Base-by-base conservation (phyloP, 805 yeast genomes). In the Monosporozyma aerobia region DNA sequence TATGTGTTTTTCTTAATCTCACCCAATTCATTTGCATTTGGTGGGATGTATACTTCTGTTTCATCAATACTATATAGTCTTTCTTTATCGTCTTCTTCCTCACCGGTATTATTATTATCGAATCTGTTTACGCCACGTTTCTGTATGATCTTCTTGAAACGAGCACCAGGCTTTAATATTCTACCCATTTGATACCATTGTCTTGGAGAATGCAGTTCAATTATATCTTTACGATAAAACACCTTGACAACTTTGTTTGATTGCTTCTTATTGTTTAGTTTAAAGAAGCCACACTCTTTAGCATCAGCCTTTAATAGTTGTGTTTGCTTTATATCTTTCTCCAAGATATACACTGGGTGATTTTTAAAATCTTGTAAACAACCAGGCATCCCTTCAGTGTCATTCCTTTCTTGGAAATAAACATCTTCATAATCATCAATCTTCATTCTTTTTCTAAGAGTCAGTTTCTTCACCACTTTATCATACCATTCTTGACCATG, bases 151-250 rank as follows among this genome's bases (percentile, higher is more conserved):
- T 83, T 80, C 58, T 82, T 62, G 0, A 94, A 85, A 56, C 81
- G 80, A 39, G 74, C 82, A 0, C 95, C 96, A 0, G 81, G 65
- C 60, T 82, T 87, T 39, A 94, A 66, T 0, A 82, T 75, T 22
- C 97, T 70, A 0, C 99, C 99, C 45, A 77, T 71, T 69, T 85
- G 77, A 62, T 83, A 87, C 98, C 98, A 94, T 1, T 86, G 89
- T 59, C 81, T 82, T 0, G 96, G 87, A 0, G 95, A 81, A 53
- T 82, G 73, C 22, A 90, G 77, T 2, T 61, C 62, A 48, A 79
- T 74, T 1, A 94, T 88, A 59, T 83, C 81, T 0, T 76, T 67
- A 23, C 96, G 71, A 47, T 79, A 80, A 61, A 79, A 94, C 0
- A 92, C 89, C 3, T 83, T 81, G 1, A 83, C 69, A 8, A 77